Percentiles rank a stretch among this genome's conserved stretches.
Evolutionary conservation across 2,329 filamentous ascomycete genomes (phyloP).

Genomic region (Trichoderma sp.): DNA sequence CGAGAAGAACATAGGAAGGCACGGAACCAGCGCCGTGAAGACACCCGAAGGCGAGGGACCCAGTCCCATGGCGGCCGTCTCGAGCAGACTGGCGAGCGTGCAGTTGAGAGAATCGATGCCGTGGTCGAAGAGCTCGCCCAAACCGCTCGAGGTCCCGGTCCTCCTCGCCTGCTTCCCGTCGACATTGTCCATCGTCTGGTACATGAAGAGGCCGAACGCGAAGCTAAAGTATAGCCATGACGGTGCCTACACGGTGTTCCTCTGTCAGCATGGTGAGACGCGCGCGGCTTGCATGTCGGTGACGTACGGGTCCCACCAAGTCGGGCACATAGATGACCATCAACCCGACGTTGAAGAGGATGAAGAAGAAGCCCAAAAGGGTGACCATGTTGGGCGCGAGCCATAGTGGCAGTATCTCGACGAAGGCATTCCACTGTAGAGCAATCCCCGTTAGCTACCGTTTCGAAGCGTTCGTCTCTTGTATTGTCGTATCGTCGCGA

Average conservation of each 20-base stretch:
- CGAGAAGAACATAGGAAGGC: constrained; percentile 97
- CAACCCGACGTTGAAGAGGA: constrained; percentile 76
- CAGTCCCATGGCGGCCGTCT: constrained; percentile 90
- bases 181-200: constrained; percentile 98
- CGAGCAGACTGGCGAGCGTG: constrained; percentile 85
- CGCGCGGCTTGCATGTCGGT: constrained; percentile 8
- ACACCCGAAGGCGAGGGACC: constrained; percentile 82
- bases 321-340: constrained; percentile 84
- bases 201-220: constrained; percentile 95
- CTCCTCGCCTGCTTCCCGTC: constrained; percentile 96
- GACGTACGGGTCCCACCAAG: constrained; percentile 79
- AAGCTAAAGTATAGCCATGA: constrained; percentile 96
- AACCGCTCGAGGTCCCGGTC: constrained; percentile 89
- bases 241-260: constrained; percentile 61
- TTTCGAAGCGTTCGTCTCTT: background rate
- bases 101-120: constrained; percentile 98
- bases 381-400: constrained; percentile 98
- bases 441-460: constrained; percentile 27
- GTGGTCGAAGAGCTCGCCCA: constrained; percentile 97
- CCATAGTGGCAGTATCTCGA: constrained; percentile 91
- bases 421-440: constrained; percentile 90
- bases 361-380: constrained; percentile 90
- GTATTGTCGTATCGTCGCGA: background rate
- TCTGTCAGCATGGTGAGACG: constrained; percentile 3
- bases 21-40: constrained; percentile 88